A percentile compares a stretch with the other conserved stretches of the same genome.
phyloP scores from a whole-genome alignment of 2,329 filamentous ascomycete genomes.

The Magnaporthiopsis incrustans region DNA sequence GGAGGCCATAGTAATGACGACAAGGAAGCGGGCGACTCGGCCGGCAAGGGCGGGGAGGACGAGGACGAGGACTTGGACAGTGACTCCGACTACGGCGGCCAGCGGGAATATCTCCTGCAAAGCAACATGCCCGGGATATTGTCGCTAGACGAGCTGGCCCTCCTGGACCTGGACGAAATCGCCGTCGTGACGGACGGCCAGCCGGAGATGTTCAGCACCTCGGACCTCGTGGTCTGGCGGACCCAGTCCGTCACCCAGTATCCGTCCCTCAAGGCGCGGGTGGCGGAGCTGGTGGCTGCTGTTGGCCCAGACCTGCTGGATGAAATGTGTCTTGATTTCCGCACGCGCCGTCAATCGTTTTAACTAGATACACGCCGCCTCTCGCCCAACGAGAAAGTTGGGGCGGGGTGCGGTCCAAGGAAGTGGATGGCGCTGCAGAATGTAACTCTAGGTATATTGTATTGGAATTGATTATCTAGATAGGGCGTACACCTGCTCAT shows the following conservation, averaged over 20 bases:
- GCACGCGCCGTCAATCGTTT: slow-evolving; percentile 11
- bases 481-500: too few relatives aligned
- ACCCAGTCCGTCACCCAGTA: slow-evolving; percentile 39
- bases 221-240: slow-evolving; percentile 54
- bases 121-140: slow-evolving; percentile 62
- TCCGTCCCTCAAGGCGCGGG: slow-evolving; percentile 47
- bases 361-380: neutral
- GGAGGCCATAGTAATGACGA: slow-evolving; percentile 10
- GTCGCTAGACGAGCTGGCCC: slow-evolving; percentile 41
- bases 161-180: slow-evolving; percentile 51
- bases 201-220: slow-evolving; percentile 29
- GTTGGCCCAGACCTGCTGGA: slow-evolving; percentile 52
- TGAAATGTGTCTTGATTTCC: slow-evolving; percentile 52
- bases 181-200: slow-evolving; percentile 39
- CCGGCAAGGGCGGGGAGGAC: slow-evolving; percentile 12
- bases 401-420: too few relatives aligned
- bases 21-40: slow-evolving; percentile 1
- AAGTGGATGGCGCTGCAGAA: too few relatives aligned
- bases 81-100: slow-evolving; percentile 14
- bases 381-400: neutral
- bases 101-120: slow-evolving; percentile 39
- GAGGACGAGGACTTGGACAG: slow-evolving; percentile 10
- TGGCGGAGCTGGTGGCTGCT: slow-evolving; percentile 61
- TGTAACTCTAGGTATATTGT: too few relatives aligned
- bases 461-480: too few relatives aligned